Evolutionary conservation across 2,329 filamentous ascomycete genomes (phyloP).

Genomic region (Niveomyces coronatus): DNA sequence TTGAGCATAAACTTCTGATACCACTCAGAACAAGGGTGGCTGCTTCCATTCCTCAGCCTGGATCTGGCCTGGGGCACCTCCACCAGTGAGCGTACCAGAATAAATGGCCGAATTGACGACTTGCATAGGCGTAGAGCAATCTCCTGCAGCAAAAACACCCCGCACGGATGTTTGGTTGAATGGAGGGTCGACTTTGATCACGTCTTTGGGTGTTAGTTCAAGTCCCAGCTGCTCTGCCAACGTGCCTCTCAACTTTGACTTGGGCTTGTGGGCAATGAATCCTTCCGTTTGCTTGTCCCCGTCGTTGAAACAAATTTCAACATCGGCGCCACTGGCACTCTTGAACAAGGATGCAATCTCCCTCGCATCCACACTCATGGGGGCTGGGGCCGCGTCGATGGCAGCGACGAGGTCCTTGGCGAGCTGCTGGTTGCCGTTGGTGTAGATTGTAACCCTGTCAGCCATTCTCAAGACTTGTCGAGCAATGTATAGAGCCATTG

Average conservation of each 20-base stretch:
- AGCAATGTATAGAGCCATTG: constrained; percentile 28
- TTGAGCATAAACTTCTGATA: too few species aligned
- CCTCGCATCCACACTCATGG: constrained; percentile 28
- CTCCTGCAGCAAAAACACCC: too few species aligned
- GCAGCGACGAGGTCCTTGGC: constrained; percentile 18
- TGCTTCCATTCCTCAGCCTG: too few species aligned
- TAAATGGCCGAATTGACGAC: too few species aligned
- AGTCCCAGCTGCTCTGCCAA: constrained; percentile 35
- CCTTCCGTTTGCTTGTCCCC: constrained; percentile 26
- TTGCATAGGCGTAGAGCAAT: too few species aligned
- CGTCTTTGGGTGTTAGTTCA: too few species aligned
- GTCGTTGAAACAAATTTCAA: constrained; percentile 29
- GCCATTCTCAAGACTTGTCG: constrained; percentile 35
- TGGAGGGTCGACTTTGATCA: too few species aligned
- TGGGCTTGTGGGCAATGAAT: constrained; percentile 29
- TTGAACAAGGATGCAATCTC: constrained; percentile 22
- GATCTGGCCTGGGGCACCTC: too few species aligned
- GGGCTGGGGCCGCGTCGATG: constrained; percentile 19
- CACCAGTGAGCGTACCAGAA: too few species aligned
- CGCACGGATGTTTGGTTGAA: too few species aligned
- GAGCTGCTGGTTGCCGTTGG: constrained; percentile 31
- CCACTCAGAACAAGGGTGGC: too few species aligned
- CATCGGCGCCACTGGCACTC: constrained; percentile 17
- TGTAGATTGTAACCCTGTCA: constrained; percentile 38
- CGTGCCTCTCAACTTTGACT: constrained; percentile 27